Evolutionary conservation across 805 yeast genomes (phyloP), one percentile per base, ranked within the genome.

Genomic region (Teunomyces aglyptinius): DNA sequence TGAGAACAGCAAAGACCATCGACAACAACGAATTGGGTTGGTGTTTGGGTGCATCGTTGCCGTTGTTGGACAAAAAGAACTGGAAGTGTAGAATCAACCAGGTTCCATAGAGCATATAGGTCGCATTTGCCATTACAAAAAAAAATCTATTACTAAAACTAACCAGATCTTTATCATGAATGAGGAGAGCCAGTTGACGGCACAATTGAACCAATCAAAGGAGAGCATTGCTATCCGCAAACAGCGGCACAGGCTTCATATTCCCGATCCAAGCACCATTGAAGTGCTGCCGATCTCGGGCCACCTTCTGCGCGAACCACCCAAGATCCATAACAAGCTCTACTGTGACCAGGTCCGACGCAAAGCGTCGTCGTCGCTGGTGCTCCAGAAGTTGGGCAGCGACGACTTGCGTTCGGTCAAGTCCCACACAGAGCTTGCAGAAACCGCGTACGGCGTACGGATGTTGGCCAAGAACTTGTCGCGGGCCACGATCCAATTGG

Each of bases 31-130:
- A 94, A 71, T 77, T 94, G 44, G 99, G 99, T 28, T 94, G 99
- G 99, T 94, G 98, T 74, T 75, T 94, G 47, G 99, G 99, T 57
- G 99, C 98, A 1, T 89, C 97, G 1, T 77, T 94, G 57, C 98
- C 98, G 6, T 72, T 94, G 56, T 75, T 94, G 55, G 94, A 87
- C 51, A 73, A 76, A 50, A 68, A 64, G 38, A 68, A 57, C 38
- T 89, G 96, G 96, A 76, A 73, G 44, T 89, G 97, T 67, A 72
- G 67, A 48, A 68, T 45, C 11, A 36, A 45, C 41, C 29, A 42
- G 41, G 20, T 24, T 18, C 18, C 33, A n/a, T 35, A n/a, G 12
- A 35, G 20, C 5, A 35, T 13, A 38, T 16, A 26, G 16, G 15
- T 16, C 31, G 11, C 13, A 12, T 24, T 31, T 31, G 34, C 34